Base-by-base conservation (phyloP, 2,329 filamentous ascomycete species). In the Aspergillus uvarum region DNA sequence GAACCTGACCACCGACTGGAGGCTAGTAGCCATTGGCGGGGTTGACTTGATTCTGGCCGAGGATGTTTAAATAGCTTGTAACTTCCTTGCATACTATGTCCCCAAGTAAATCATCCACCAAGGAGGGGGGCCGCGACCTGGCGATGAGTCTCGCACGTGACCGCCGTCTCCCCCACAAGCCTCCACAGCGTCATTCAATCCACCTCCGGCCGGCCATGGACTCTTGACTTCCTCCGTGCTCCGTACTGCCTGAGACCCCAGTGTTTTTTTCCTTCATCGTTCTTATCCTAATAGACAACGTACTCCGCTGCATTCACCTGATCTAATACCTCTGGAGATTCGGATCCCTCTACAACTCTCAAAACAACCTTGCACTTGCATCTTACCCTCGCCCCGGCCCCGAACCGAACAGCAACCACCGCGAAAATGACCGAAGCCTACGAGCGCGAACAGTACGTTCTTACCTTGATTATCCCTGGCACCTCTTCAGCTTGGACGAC, bases 381-480 rank as follows among this genome's bases (percentile, higher is more conserved):
- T 3, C 22, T 29, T 10, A 29, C 26, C 26, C 7, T 29, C 26
- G 7, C 21, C 12, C 29, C n/a, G 24, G 12, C 38, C 22, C 19
- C 31, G 22, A 47, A 38, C 14, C 51, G 35, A 26, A 21, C 21
- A 65, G 12, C 5, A 12, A 35, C 14, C 7, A 29, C 26, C 26
- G 26, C 26, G 26, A 75, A 71, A 53, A 91, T 91, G 89, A 88
- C 88, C 51, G 89, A 91, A 75, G 84, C 88, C 65, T 92, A 90
- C 80, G 89, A 91, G 80, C 88, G 89, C 75, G 89, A 92, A 80
- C 73, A 85, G 84, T 87, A 82, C 60, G 72, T 70, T 35, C 8
- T 47, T 56, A 44, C 54, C 52, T 47, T 59, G 22, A 35, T 31
- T 24, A 42, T 51, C 31, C 16, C 16, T 19, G 49, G 42, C n/a